A percentile compares a stretch with the other conserved stretches of the same genome.
Conservation (phyloP, 352 stramenopile species). For the Phytophthora sansomeana region DNA sequence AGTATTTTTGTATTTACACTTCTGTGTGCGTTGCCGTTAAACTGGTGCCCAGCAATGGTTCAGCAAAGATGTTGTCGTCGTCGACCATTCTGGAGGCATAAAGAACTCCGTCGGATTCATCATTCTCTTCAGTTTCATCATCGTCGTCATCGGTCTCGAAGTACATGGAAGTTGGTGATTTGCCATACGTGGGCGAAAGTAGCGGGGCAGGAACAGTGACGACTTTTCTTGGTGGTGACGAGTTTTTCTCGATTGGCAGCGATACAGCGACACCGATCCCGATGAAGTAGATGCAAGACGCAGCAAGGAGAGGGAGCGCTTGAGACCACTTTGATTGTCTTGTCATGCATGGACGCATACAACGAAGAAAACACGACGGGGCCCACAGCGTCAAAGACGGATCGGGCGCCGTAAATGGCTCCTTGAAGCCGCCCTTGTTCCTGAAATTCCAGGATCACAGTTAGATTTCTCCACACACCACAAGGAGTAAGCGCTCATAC, state of each 20-base stretch:
- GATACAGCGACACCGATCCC: constrained; percentile 58
- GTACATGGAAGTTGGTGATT: constrained; percentile 49
- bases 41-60: constrained; percentile 51
- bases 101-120: constrained; percentile 12
- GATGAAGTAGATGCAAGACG: constrained; percentile 56
- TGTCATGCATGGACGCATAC: constrained; percentile 70
- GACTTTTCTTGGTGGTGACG: constrained; percentile 12
- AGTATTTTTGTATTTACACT: no score
- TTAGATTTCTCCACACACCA: no score
- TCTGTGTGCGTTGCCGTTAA: constrained; percentile 15
- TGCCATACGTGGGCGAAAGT: constrained; percentile 51
- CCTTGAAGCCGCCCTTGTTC: constrained; percentile 82
- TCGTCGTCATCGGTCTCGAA: constrained; percentile 63
- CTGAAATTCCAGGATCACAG: constrained; percentile 10
- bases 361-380: constrained; percentile 64
- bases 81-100: constrained; percentile 40
- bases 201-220: constrained; percentile 32
- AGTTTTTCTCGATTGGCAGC: constrained; percentile 40
- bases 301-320: constrained; percentile 64
- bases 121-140: constrained; percentile 26
- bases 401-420: constrained; percentile 72
- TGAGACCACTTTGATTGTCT: constrained; percentile 49
- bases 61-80: constrained; percentile 45
- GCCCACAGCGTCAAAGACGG: constrained; percentile 66
- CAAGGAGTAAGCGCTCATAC: constrained; percentile 20